Conservation (phyloP, 2,329 filamentous ascomycete species). For the Microcera coccophila region DNA sequence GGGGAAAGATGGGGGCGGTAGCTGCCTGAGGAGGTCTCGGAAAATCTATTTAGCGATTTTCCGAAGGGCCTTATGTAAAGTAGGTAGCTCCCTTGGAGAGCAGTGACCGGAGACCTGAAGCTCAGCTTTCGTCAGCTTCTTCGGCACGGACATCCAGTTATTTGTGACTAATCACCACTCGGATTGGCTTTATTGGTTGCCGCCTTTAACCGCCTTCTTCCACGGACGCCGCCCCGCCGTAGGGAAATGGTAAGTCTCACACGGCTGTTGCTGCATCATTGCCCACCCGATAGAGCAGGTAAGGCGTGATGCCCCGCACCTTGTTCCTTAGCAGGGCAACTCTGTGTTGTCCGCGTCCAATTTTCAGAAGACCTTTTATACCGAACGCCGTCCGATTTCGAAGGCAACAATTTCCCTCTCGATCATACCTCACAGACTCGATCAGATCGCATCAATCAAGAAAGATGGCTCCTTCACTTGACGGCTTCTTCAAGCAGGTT, state of each 20-base stretch:
- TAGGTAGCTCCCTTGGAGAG: no score
- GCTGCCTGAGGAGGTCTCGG: no score
- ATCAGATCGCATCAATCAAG: constrained; percentile 57
- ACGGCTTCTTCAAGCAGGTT: constrained; percentile 90
- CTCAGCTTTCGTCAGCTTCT: not conserved
- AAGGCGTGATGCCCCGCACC: constrained; percentile 46
- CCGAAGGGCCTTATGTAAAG: not conserved
- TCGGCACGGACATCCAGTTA: not conserved
- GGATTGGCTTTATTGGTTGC: constrained; percentile 25
- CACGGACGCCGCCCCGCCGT: constrained; percentile 25
- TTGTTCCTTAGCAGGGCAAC: constrained; percentile 32
- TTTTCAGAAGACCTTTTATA: constrained; percentile 24
- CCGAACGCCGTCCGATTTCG: constrained; percentile 18
- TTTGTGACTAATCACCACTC: constrained; percentile 22
- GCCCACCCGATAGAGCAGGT: constrained; percentile 23
- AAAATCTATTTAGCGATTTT: no score
- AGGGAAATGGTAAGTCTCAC: constrained; percentile 12
- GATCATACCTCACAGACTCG: constrained; percentile 51
- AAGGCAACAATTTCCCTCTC: constrained; percentile 21
- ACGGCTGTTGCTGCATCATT: constrained; percentile 19
- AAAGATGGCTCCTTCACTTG: constrained; percentile 87
- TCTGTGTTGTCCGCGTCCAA: constrained; percentile 24
- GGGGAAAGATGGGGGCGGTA: no score
- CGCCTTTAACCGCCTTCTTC: constrained; percentile 27
- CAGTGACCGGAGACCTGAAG: not conserved